These are phyloP conservation scores for Pistacia atlantica DNA, from an alignment of 345 rosid species.

Conservation along the genomic window DNA sequence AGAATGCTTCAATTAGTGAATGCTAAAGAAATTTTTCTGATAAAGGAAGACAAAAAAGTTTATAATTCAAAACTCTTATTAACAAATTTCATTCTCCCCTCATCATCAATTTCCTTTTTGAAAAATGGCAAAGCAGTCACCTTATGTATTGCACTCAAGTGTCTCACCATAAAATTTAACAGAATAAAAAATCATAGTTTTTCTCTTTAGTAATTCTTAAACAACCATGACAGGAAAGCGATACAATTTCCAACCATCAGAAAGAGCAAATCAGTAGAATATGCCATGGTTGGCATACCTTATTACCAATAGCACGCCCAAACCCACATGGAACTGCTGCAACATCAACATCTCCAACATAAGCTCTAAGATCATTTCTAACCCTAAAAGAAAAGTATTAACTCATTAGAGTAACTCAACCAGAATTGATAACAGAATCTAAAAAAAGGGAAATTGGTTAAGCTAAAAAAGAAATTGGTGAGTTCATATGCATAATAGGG, in stretches of 20 bases:
- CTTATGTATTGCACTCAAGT: too few relatives aligned
- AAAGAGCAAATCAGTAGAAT: not conserved
- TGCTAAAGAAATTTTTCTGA: not conserved
- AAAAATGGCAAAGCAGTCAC: not conserved
- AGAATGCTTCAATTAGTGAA: too few relatives aligned
- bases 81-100: not conserved
- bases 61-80: too few relatives aligned
- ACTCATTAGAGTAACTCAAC: conserved; percentile 11
- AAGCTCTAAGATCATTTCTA: conserved; percentile 53
- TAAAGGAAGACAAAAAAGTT: not conserved
- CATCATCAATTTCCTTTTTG: not conserved
- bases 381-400: conserved; percentile 51
- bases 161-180: not conserved
- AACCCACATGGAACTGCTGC: conserved; percentile 91
- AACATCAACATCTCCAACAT: conserved; percentile 81
- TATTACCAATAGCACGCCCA: conserved; percentile 85
- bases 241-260: not conserved
- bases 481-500: not conserved
- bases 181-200: not conserved
- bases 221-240: not conserved
- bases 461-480: not conserved
- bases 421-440: not conserved
- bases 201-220: not conserved
- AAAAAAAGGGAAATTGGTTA: not conserved
- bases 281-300: conserved; percentile 39